Percentiles rank a stretch among this genome's conserved stretches.
phyloP scores from a whole-genome alignment of 352 stramenopile species.

The Globisporangium rhizosaccharum region DNA sequence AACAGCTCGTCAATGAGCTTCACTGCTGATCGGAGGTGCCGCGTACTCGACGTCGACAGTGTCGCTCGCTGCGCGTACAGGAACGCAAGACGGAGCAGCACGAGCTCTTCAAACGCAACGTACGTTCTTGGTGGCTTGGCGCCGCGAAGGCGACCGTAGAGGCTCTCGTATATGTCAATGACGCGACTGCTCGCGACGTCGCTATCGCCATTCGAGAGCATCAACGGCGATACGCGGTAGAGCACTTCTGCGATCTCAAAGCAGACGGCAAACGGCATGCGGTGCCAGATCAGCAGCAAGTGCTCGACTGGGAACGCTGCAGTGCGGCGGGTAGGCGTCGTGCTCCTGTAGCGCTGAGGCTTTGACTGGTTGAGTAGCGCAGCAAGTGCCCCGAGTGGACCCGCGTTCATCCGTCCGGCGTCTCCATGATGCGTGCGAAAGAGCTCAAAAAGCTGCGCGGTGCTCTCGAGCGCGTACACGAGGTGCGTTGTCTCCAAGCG shows the following conservation, averaged over 20 bases:
- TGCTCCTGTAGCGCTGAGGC: neutral
- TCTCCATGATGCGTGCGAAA: slow-evolving; percentile 20
- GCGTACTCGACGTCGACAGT: neutral
- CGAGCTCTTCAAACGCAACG: slow-evolving; percentile 40
- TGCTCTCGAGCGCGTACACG: slow-evolving; percentile 20
- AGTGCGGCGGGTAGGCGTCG: too few species aligned
- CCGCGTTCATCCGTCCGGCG: slow-evolving; percentile 7
- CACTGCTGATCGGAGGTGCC: slow-evolving; percentile 19
- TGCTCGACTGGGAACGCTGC: slow-evolving; percentile 12
- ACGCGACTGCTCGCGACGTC: neutral
- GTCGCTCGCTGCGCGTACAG: slow-evolving; percentile 24
- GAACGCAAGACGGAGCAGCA: slow-evolving; percentile 49
- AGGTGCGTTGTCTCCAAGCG: slow-evolving; percentile 36
- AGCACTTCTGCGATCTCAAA: slow-evolving; percentile 61
- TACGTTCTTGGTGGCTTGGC: slow-evolving; percentile 24
- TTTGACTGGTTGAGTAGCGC: neutral
- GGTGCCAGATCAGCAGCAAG: slow-evolving; percentile 47
- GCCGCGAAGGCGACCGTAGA: slow-evolving; percentile 41
- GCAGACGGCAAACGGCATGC: slow-evolving; percentile 51
- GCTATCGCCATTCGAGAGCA: slow-evolving; percentile 1
- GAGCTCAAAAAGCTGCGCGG: slow-evolving; percentile 27
- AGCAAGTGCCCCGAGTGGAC: slow-evolving; percentile 1
- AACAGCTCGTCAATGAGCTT: slow-evolving; percentile 28
- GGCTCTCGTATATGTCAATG: slow-evolving; percentile 52
- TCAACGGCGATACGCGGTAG: slow-evolving; percentile 25